A percentile compares a stretch with the other conserved stretches of the same genome.
These are phyloP conservation scores for Populus davidiana DNA, from an alignment of 345 rosid species.

Conservation along the genomic window DNA sequence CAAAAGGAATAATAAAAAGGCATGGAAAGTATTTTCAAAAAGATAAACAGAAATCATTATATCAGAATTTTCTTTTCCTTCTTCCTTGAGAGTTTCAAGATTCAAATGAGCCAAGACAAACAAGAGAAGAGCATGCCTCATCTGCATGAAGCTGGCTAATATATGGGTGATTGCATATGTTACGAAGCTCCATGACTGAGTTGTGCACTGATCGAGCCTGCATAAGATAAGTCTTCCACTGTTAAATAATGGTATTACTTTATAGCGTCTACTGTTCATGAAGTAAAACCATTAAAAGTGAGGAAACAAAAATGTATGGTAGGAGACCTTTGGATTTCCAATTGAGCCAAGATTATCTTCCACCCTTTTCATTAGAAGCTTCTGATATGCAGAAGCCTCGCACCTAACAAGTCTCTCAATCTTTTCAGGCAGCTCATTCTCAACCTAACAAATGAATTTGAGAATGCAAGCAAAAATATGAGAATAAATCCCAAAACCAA, in stretches of 20 bases:
- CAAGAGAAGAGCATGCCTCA: constrained; percentile 50
- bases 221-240: constrained; percentile 12
- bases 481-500: not conserved
- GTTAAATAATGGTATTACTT: not conserved
- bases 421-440: constrained; percentile 86
- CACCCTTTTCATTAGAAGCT: constrained; percentile 88
- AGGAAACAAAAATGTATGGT: not conserved
- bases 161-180: constrained; percentile 95
- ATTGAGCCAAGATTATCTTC: constrained; percentile 88
- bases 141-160: constrained; percentile 92
- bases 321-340: constrained; percentile 69
- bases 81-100: not conserved
- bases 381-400: constrained; percentile 93
- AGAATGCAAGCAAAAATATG: constrained; percentile 11
- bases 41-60: not conserved
- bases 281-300: constrained; percentile 1
- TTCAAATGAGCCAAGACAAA: constrained; percentile 8
- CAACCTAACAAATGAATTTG: constrained; percentile 54
- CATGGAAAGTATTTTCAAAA: not conserved
- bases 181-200: constrained; percentile 94
- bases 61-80: not conserved
- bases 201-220: constrained; percentile 88
- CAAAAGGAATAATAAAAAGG: constrained; percentile 1
- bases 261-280: not conserved
- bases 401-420: constrained; percentile 88